Evolutionary conservation across 441 rosid species (phyloP), one percentile per base, ranked within the genome.

Genomic region (Euphorbia celastroides): DNA sequence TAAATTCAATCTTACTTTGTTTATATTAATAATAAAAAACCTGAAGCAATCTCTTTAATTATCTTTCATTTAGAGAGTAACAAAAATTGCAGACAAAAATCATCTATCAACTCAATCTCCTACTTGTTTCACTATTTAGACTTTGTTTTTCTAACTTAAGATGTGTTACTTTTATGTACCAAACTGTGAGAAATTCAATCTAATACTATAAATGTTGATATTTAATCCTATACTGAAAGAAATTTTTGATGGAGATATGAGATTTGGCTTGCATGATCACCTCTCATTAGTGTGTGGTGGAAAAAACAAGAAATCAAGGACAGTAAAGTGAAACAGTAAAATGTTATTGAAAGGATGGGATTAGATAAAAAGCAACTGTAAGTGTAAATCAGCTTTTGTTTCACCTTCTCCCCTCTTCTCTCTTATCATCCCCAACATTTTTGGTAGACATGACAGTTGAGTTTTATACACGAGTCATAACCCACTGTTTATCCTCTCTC

Each of bases 341-440:
- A 10, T 31, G 25, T 19, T 20, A 41, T 23, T 64, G 77, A 69
- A 64, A 71, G 74, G 75, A 78, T 74, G 75, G 71, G 54, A 69
- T 73, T 62, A 69, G 65, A 66, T 63, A 73, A 70, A 73, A 70
- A 55, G 57, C 19, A 46, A 62, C 71, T 70, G 67, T 58, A 67
- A 71, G 74, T 54, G 12, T 7, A 38, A 7, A 1, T 7, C 12
- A 38, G 58, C 75, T 51, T 76, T 69, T 70, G 22, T 66, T 62
- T 70, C 64, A 61, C 66, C 54, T 16, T 17, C 60, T 55, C 62
- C 55, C 55, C 56, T 32, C 60, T 46, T 54, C 64, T 62, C 75
- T 67, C 23, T 71, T 69, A 36, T 65, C 65, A 66, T 61, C 67
- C 65, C 66, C 46, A 64, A 48, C 65, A 48, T 71, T 54, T 75